Percentiles rank a stretch among this genome's conserved stretches.
These are phyloP conservation scores for Casuarina cunninghamiana DNA, from an alignment of 306 rosid species.

Conservation along the genomic window DNA sequence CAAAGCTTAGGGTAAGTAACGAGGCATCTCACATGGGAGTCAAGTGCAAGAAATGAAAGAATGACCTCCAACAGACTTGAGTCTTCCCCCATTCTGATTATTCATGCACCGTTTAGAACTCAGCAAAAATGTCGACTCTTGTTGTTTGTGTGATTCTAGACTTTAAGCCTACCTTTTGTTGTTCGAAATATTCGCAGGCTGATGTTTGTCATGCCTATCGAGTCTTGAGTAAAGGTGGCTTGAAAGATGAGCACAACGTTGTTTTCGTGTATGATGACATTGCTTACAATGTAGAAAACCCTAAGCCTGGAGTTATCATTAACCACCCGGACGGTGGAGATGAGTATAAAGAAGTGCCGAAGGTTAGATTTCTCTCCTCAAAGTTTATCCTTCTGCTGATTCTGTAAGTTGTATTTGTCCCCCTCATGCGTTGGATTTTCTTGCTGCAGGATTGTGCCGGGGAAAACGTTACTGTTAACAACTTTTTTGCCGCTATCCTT, in stretches of 20 bases:
- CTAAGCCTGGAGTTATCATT: constrained; percentile 86
- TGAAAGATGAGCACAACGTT: constrained; percentile 92
- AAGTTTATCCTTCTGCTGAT: constrained; percentile 1
- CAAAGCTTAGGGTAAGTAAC: too few relatives aligned
- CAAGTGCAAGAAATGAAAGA: too few relatives aligned
- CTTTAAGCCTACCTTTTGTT: neutral
- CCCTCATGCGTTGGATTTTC: constrained; percentile 15
- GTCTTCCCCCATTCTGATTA: neutral
- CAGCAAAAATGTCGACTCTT: neutral
- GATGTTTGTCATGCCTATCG: constrained; percentile 97
- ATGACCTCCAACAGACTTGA: too few relatives aligned
- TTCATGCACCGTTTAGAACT: neutral
- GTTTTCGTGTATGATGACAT: constrained; percentile 97
- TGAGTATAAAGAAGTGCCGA: constrained; percentile 91
- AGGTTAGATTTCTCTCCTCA: constrained; percentile 43
- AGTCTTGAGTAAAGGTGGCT: constrained; percentile 71
- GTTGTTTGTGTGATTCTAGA: neutral
- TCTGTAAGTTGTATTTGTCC: neutral
- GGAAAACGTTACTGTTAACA: constrained; percentile 60
- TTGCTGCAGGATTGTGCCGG: constrained; percentile 83
- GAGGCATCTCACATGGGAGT: neutral
- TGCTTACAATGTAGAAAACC: constrained; percentile 73
- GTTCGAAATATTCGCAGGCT: constrained; percentile 44
- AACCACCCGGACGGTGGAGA: constrained; percentile 84
- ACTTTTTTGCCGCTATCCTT: constrained; percentile 78